A percentile compares a stretch with the other conserved stretches of the same genome.
phyloP scores from a whole-genome alignment of 164 flowering plant genomes.

The Tinospora cordifolia region DNA sequence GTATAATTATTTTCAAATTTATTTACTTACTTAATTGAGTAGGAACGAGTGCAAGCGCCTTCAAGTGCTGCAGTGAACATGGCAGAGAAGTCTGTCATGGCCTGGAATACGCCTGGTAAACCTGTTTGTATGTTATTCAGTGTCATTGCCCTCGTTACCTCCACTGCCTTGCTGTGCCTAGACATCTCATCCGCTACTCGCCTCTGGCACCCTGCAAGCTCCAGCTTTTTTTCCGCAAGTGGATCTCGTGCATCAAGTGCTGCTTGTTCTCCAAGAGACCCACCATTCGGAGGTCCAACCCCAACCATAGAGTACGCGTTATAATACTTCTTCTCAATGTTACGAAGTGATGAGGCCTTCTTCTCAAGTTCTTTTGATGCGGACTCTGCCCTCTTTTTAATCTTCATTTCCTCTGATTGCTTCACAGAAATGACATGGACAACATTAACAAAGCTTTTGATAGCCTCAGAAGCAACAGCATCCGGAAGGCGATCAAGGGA shows the following conservation, averaged over 20 bases:
- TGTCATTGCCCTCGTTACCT: conserved; percentile 95
- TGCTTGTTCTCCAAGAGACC: conserved; percentile 40
- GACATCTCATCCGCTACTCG: conserved; percentile 88
- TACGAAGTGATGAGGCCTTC: conserved; percentile 60
- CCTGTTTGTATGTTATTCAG: conserved; percentile 91
- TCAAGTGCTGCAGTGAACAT: conserved; percentile 63
- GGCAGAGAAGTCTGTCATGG: conserved; percentile 77
- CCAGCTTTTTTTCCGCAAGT: conserved; percentile 74
- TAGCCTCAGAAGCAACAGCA: conserved; percentile 90
- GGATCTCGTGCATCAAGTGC: conserved; percentile 84
- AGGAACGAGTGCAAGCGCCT: conserved; percentile 45
- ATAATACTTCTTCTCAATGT: conserved; percentile 78
- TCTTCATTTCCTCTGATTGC: conserved; percentile 76
- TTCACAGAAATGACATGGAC: conserved; percentile 63
- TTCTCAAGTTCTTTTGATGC: conserved; percentile 82
- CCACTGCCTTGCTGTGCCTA: conserved; percentile 75
- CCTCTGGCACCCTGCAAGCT: conserved; percentile 65
- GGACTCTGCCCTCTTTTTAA: conserved; percentile 58
- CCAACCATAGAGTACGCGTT: conserved; percentile 89
- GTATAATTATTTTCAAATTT: neutral
- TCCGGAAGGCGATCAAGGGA: conserved; percentile 90
- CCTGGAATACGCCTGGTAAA: conserved; percentile 91
- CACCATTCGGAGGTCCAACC: conserved; percentile 53
- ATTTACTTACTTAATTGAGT: conserved; percentile 12
- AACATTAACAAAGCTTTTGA: conserved; percentile 82